Percentiles rank a stretch among this genome's conserved stretches.
These are phyloP conservation scores for Aspergillus costaricaensis DNA, from an alignment of 2,329 filamentous ascomycete species.

Conservation along the genomic window DNA sequence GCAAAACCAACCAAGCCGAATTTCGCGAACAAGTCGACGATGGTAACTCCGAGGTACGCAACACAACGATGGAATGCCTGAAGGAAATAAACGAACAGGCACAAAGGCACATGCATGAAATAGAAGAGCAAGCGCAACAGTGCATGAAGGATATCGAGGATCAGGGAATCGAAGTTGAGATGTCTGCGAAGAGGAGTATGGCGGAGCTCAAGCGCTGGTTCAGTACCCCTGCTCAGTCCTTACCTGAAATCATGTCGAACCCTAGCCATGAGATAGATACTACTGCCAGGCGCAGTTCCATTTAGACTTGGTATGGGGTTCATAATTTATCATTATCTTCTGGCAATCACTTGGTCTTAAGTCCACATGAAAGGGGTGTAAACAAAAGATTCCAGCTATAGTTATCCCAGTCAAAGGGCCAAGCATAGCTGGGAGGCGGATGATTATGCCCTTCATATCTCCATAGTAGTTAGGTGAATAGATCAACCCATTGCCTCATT, in stretches of 20 bases:
- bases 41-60: constrained; percentile 19
- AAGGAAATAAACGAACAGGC: constrained; percentile 16
- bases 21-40: constrained; percentile 22
- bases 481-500: too few species aligned
- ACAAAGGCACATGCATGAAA: constrained; percentile 15
- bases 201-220: constrained; percentile 16
- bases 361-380: too few species aligned
- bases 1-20: constrained; percentile 18
- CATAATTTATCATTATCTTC: neutral
- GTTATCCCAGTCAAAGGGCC: too few species aligned
- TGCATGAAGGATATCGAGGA: constrained; percentile 17
- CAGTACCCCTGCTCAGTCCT: constrained; percentile 13
- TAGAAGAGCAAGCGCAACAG: constrained; percentile 18
- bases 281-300: constrained; percentile 20
- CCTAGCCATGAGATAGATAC: constrained; percentile 14
- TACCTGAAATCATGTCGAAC: constrained; percentile 16
- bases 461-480: too few species aligned
- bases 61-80: constrained; percentile 19
- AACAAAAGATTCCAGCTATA: too few species aligned
- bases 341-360: too few species aligned
- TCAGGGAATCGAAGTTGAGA: constrained; percentile 15
- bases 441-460: too few species aligned
- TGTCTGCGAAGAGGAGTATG: constrained; percentile 10
- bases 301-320: constrained; percentile 15
- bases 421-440: too few species aligned